Evolutionary conservation across 2,329 filamentous ascomycete genomes (phyloP).

Genomic region (Aspergillus unguis): DNA sequence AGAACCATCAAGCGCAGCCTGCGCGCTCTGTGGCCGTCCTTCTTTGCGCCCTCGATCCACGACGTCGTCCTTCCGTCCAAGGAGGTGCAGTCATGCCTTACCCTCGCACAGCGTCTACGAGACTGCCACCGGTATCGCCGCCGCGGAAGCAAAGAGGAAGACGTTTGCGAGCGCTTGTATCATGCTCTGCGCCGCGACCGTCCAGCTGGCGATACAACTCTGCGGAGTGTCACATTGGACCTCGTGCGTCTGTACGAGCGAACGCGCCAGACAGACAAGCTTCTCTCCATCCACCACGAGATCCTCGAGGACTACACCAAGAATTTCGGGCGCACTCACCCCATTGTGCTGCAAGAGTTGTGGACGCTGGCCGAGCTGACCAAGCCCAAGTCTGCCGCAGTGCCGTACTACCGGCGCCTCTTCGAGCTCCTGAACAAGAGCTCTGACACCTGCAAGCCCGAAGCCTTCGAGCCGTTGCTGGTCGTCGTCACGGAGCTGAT

Average conservation of each 20-base stretch:
- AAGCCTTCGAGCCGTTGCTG: conserved; percentile 38
- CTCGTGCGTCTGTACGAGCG: conserved; percentile 31
- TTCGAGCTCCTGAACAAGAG: conserved; percentile 37
- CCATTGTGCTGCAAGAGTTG: conserved; percentile 35
- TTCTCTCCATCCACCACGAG: conserved; percentile 37
- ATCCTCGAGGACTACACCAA: conserved; percentile 36
- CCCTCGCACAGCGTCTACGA: conserved; percentile 47
- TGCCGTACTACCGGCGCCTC: conserved; percentile 40
- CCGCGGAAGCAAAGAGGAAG: conserved; percentile 34
- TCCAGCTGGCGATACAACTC: conserved; percentile 29
- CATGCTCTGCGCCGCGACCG: conserved; percentile 28
- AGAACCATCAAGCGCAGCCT: conserved; percentile 46
- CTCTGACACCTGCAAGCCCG: conserved; percentile 30
- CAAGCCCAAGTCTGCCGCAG: conserved; percentile 30
- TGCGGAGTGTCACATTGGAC: conserved; percentile 24
- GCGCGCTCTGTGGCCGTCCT: conserved; percentile 45
- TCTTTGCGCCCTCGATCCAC: conserved; percentile 45
- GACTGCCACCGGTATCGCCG: conserved; percentile 43
- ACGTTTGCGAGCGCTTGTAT: conserved; percentile 35
- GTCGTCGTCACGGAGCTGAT: conserved; percentile 38
- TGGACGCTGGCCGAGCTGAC: conserved; percentile 37
- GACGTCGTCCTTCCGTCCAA: conserved; percentile 44
- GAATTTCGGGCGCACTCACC: conserved; percentile 32
- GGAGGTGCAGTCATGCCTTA: conserved; percentile 44
- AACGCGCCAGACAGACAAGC: conserved; percentile 30